Conservation (phyloP, 768 basidiomycete species). For the Boletus coccyginus region DNA sequence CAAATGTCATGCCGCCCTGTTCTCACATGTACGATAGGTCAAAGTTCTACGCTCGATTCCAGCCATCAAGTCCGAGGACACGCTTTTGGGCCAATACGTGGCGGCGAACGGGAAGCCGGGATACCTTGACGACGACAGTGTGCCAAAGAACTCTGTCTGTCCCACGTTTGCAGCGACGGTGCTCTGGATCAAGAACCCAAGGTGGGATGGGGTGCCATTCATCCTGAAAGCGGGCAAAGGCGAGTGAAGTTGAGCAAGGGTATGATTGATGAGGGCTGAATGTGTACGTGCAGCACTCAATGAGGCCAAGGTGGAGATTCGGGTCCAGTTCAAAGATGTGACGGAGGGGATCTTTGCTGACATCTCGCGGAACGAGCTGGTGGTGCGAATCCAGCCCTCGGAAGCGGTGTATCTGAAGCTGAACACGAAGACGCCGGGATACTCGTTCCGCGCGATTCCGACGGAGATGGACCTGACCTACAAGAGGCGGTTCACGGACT, state of each 20-base stretch:
- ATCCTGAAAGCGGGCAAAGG: conserved; percentile 99
- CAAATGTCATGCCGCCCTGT: background rate
- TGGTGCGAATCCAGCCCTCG: conserved; percentile 93
- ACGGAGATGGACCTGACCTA: conserved; percentile 99
- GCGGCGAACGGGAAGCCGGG: conserved; percentile 90
- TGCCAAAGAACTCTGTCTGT: conserved; percentile 87
- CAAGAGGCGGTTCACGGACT: conserved; percentile 88
- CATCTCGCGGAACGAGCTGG: conserved; percentile 94
- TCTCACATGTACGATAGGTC: conserved; percentile 53
- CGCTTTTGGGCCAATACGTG: conserved; percentile 93
- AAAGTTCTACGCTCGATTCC: conserved; percentile 94
- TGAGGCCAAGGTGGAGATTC: conserved; percentile 98
- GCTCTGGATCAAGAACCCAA: conserved; percentile 89
- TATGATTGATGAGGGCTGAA: conserved; percentile 11
- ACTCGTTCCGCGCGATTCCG: conserved; percentile 86
- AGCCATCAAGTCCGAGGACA: conserved; percentile 72
- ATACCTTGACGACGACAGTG: conserved; percentile 96
- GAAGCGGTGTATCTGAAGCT: conserved; percentile 97
- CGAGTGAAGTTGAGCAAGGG: conserved; percentile 32
- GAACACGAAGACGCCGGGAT: conserved; percentile 92
- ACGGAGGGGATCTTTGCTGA: conserved; percentile 96
- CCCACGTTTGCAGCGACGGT: conserved; percentile 93
- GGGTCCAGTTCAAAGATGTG: conserved; percentile 97
- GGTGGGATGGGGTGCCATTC: conserved; percentile 99
- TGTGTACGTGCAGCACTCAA: conserved; percentile 66